phyloP scores from a whole-genome alignment of 441 rosid genomes.

The Eruca vesicaria region DNA sequence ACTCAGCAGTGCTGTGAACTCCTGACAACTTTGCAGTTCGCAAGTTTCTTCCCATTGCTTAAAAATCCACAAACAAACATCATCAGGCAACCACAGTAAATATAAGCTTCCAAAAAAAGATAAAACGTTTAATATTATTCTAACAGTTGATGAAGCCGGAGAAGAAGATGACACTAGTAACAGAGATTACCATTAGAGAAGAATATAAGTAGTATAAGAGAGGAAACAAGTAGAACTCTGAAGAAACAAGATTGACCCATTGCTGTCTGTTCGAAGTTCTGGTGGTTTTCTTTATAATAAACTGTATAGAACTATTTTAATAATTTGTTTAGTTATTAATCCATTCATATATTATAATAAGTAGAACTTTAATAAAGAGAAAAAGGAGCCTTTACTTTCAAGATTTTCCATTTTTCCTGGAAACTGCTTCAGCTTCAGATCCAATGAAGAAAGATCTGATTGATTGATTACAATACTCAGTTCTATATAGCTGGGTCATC shows the following conservation, averaged over 20 bases:
- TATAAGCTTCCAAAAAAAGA: neutral
- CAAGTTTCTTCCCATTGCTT: slow-evolving; percentile 33
- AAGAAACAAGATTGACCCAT: slow-evolving; percentile 37
- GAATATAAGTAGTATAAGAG: slow-evolving; percentile 28
- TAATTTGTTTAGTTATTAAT: slow-evolving; percentile 8
- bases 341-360: neutral
- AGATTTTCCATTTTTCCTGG: slow-evolving; percentile 37
- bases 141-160: neutral
- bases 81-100: neutral
- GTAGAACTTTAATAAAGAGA: slow-evolving; percentile 25
- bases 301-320: neutral
- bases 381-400: slow-evolving; percentile 27
- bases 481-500: no score
- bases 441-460: slow-evolving; percentile 22
- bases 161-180: neutral
- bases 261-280: slow-evolving; percentile 29
- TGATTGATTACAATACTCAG: neutral
- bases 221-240: slow-evolving; percentile 24
- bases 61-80: neutral
- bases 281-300: slow-evolving; percentile 12
- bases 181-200: slow-evolving; percentile 23
- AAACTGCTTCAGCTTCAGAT: slow-evolving; percentile 37
- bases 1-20: neutral
- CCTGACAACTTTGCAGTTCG: slow-evolving; percentile 16
- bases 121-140: neutral